Evolutionary conservation across 2,329 filamentous ascomycete species (phyloP), one percentile per base, ranked within the genome.

Genomic region (Neocatenulostroma microsporum): DNA sequence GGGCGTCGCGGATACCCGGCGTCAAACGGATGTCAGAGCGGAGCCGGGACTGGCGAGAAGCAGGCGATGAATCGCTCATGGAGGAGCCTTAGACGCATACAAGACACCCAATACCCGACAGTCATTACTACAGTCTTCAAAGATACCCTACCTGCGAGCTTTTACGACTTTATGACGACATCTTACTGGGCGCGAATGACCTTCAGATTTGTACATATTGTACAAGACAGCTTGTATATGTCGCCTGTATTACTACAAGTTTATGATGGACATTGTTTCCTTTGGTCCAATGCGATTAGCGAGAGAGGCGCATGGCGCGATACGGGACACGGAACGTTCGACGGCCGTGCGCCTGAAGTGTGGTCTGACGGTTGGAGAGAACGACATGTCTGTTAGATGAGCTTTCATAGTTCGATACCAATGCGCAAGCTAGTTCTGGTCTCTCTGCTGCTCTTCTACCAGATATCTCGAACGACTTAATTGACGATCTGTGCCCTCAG

Each of bases 1-100:
- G 89, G 87, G 87, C 91, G 2, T 75, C 75, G 26, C 77, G 91
- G 24, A 82, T 96, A 14, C 64, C 72, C 11, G 91, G 91, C 17
- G 78, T 96, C 45, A 87, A 82, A 62, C 73, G 76, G 42, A 66
- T 96, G 46, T 85, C 85, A 1, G 84, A 93, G 48, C 77, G 78
- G 56, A 91, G 85, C 53, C 79, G 86, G 30, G 86, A 94, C 50
- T 98, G 91, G 91, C 78, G 89, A 42, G 89, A 95, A 51, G 80
- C 82, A 47, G 81, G 39, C n/a, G 44, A 46, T 15, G 38, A 40
- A 18, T 31, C 31, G 17, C 39, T 47, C 6, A 30, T 24, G 26
- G 44, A 47, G 34, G 40, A 45, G 32, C n/a, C 21, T 10, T 42
- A n/a, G 30, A 39, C 8, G 17, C 10, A 25, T 9, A 15, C 7